Evolutionary conservation across 2,329 filamentous ascomycete genomes (phyloP).

Genomic region (Trichophyton equinum): DNA sequence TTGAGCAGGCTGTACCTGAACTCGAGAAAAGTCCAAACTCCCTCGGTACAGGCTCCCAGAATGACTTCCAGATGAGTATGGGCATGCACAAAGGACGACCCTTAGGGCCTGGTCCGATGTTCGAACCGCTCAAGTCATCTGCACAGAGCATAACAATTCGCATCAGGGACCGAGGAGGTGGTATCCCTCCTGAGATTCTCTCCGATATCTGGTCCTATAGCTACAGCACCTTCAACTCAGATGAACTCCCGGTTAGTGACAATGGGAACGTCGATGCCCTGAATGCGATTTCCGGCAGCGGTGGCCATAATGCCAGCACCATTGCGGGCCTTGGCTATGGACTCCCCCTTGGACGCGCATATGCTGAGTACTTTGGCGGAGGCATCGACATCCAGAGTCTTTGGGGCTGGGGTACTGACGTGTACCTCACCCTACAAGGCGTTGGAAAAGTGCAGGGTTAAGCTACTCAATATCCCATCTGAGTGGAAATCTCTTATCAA

Average conservation of each 20-base stretch:
- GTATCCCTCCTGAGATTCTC: slow-evolving; percentile 72
- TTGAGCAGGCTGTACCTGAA: slow-evolving; percentile 17
- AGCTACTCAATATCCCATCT: neutral
- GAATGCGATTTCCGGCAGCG: slow-evolving; percentile 59
- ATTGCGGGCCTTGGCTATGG: slow-evolving; percentile 93
- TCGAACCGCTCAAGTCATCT: slow-evolving; percentile 29
- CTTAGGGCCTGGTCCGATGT: slow-evolving; percentile 17
- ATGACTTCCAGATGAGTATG: slow-evolving; percentile 22
- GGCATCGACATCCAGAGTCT: slow-evolving; percentile 91
- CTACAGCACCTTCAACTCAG: slow-evolving; percentile 84
- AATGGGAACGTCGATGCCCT: slow-evolving; percentile 53
- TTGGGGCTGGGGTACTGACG: slow-evolving; percentile 77
- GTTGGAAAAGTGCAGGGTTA: slow-evolving; percentile 38
- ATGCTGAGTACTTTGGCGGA: slow-evolving; percentile 96
- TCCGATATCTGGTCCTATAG: slow-evolving; percentile 93
- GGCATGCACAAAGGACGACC: slow-evolving; percentile 16
- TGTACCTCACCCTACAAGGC: slow-evolving; percentile 50
- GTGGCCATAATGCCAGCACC: slow-evolving; percentile 56
- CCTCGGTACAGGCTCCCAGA: slow-evolving; percentile 15
- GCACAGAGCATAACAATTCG: slow-evolving; percentile 83
- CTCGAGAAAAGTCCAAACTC: slow-evolving; percentile 35
- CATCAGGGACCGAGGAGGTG: slow-evolving; percentile 89
- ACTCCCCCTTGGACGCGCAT: slow-evolving; percentile 75
- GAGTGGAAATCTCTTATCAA: neutral
- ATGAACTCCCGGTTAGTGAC: slow-evolving; percentile 38